Percentiles rank a stretch among this genome's conserved stretches.
phyloP scores from a whole-genome alignment of 768 basidiomycete species.

The Lentinus tigrinus region DNA sequence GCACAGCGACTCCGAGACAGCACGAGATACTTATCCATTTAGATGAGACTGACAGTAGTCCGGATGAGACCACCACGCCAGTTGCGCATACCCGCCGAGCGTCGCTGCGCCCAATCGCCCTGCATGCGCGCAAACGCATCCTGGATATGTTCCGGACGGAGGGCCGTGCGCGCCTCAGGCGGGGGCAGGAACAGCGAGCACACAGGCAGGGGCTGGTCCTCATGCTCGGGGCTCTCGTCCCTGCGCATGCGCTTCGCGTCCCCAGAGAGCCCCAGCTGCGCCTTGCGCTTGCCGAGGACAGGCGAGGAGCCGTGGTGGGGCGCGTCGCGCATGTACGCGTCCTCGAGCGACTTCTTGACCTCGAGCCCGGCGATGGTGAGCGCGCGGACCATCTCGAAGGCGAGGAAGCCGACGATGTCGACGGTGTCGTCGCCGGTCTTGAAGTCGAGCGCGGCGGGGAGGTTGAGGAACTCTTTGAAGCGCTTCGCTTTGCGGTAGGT shows the following conservation, averaged over 20 bases:
- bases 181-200: slow-evolving; percentile 81
- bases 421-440: slow-evolving; percentile 92
- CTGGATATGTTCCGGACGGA: slow-evolving; percentile 84
- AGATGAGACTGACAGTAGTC: slow-evolving; percentile 79
- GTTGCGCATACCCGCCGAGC: slow-evolving; percentile 85
- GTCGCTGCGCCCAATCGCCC: slow-evolving; percentile 74
- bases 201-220: slow-evolving; percentile 65
- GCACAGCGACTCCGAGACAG: too few relatives aligned
- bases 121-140: slow-evolving; percentile 93
- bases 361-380: slow-evolving; percentile 86
- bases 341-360: slow-evolving; percentile 78
- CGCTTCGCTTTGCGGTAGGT: slow-evolving; percentile 97
- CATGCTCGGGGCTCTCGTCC: slow-evolving; percentile 54
- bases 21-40: slow-evolving; percentile 14
- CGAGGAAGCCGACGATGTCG: slow-evolving; percentile 95
- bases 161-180: slow-evolving; percentile 73
- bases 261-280: slow-evolving; percentile 36
- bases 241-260: slow-evolving; percentile 37
- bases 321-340: slow-evolving; percentile 65
- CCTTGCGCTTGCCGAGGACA: slow-evolving; percentile 70
- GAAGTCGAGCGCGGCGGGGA: slow-evolving; percentile 82
- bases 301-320: slow-evolving; percentile 48
- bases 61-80: slow-evolving; percentile 85
- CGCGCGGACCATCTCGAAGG: slow-evolving; percentile 95
- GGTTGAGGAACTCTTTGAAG: slow-evolving; percentile 91